Conservation (phyloP, 2,329 filamentous ascomycete species). For the Fusarium annulatum region DNA sequence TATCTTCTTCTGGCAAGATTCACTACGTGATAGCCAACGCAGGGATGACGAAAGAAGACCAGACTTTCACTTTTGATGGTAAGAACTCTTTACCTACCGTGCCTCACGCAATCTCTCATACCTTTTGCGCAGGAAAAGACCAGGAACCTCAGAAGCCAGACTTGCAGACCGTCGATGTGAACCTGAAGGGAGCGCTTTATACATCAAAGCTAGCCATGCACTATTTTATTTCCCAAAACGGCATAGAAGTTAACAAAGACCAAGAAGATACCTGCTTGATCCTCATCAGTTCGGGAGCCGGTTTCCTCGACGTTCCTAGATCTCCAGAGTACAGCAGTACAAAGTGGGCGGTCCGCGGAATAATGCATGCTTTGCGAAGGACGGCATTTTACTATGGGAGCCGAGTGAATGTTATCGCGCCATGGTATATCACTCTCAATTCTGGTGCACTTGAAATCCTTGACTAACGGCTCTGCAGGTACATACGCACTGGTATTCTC, state of each 20-base stretch:
- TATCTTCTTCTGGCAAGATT: background rate
- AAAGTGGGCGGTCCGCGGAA: conserved; percentile 10
- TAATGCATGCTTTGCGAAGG: conserved; percentile 8
- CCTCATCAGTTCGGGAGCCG: background rate
- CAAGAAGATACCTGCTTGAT: conserved; percentile 5
- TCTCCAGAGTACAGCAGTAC: conserved; percentile 11
- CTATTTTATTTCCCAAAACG: background rate
- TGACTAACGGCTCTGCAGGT: background rate
- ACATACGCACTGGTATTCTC: background rate
- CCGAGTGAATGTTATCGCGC: background rate
- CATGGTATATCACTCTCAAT: background rate
- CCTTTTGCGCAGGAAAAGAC: background rate
- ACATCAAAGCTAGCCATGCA: conserved; percentile 3
- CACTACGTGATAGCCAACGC: conserved; percentile 10
- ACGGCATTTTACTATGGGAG: background rate
- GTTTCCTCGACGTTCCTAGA: background rate
- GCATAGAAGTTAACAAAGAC: fast-evolving
- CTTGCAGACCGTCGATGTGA: background rate
- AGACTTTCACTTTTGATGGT: conserved; percentile 1
- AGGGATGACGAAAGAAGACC: background rate
- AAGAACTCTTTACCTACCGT: fast-evolving
- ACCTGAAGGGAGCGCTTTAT: background rate
- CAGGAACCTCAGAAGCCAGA: background rate
- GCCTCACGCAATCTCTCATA: background rate
- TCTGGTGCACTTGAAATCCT: fast-evolving